Conservation (phyloP, 2,329 filamentous ascomycete species). For the Clathrospora elynae region DNA sequence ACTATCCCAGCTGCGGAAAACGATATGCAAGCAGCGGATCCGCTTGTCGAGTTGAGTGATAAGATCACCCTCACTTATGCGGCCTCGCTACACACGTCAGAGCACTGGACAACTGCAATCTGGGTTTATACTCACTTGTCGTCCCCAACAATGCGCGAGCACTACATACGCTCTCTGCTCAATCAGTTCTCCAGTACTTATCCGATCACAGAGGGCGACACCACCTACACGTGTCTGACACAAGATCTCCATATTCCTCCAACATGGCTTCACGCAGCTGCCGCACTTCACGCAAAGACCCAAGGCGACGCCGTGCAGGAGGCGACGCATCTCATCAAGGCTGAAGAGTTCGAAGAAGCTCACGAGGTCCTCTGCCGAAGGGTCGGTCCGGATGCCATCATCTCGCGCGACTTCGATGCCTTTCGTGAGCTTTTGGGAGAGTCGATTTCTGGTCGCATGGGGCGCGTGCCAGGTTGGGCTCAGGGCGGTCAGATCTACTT, state of each 20-base stretch:
- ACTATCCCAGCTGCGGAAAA: constrained; percentile 31
- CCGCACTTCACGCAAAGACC: constrained; percentile 79
- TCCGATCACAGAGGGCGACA: constrained; percentile 60
- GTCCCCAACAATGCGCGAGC: constrained; percentile 65
- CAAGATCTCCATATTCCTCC: constrained; percentile 72
- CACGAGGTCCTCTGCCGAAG: constrained; percentile 80
- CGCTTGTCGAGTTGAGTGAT: constrained; percentile 63
- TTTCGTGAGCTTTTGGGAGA: constrained; percentile 69
- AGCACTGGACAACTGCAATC: constrained; percentile 57
- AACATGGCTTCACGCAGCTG: constrained; percentile 84
- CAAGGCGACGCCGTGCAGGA: constrained; percentile 66
- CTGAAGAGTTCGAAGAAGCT: constrained; percentile 76
- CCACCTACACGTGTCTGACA: constrained; percentile 64
- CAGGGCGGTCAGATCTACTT: constrained; percentile 80
- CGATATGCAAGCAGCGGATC: constrained; percentile 60
- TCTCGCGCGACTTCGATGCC: constrained; percentile 77
- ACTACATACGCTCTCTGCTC: constrained; percentile 71
- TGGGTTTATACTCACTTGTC: constrained; percentile 82
- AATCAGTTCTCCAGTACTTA: constrained; percentile 67
- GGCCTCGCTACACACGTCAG: constrained; percentile 41
- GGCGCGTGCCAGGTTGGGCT: constrained; percentile 71
- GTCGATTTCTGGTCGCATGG: constrained; percentile 38
- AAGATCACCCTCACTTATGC: constrained; percentile 58
- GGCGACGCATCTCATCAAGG: constrained; percentile 74
- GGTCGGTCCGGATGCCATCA: constrained; percentile 80